phyloP scores from a whole-genome alignment of 2,329 filamentous ascomycete species.

The Septoria petroselini region DNA sequence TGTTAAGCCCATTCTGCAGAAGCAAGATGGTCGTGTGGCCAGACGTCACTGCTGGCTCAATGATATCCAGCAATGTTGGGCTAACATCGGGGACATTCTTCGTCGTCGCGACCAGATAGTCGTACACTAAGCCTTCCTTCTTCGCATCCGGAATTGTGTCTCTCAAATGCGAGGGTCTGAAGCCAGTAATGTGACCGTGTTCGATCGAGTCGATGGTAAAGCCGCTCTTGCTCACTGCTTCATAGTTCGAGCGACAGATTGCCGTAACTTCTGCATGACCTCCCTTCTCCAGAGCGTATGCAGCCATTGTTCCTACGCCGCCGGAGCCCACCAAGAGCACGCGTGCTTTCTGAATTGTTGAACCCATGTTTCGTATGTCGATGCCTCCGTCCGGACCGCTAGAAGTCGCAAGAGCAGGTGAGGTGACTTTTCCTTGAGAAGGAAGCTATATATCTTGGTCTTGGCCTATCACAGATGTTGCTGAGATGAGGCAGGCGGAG shows the following conservation, averaged over 20 bases:
- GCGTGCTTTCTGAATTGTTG: constrained; percentile 34
- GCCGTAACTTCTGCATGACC: constrained; percentile 53
- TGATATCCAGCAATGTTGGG: constrained; percentile 50
- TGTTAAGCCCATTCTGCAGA: constrained; percentile 63
- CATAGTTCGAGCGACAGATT: constrained; percentile 57
- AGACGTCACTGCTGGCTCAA: constrained; percentile 52
- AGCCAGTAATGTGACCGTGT: constrained; percentile 47
- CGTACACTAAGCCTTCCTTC: constrained; percentile 41
- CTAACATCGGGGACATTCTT: constrained; percentile 58
- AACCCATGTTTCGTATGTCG: constrained; percentile 13
- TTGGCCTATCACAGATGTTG: constrained; percentile 6
- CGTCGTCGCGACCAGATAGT: constrained; percentile 57
- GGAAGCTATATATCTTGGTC: not conserved
- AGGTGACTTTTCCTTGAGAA: not conserved
- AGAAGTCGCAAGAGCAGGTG: too few relatives aligned
- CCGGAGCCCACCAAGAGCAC: constrained; percentile 56
- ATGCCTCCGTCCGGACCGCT: not conserved
- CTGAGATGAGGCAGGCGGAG: constrained; percentile 9
- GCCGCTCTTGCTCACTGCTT: constrained; percentile 47
- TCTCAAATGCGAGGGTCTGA: constrained; percentile 40
- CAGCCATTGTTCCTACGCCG: constrained; percentile 56
- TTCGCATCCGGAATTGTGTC: constrained; percentile 50
- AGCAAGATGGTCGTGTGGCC: constrained; percentile 55
- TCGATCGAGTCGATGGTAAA: constrained; percentile 57
- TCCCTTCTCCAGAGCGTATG: constrained; percentile 53